phyloP scores from a whole-genome alignment of 495 filamentous ascomycete genomes.

The Clohesyomyces aquaticus region DNA sequence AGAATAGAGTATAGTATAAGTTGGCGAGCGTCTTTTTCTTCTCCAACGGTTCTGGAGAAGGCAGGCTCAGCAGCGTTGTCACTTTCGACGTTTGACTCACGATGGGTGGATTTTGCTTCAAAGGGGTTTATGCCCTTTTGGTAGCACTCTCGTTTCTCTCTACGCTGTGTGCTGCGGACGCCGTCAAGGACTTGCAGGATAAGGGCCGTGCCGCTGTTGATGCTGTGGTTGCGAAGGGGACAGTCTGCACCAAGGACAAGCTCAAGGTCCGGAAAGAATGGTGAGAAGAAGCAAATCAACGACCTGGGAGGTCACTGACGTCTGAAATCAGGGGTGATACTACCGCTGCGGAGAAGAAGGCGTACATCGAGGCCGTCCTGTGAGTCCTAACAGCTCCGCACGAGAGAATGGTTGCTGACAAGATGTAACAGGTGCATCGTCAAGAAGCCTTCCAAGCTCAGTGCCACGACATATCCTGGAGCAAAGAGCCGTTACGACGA shows the following conservation, averaged over 20 bases:
- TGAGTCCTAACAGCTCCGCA: slow-evolving; percentile 3
- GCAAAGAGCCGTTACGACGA: slow-evolving; percentile 38
- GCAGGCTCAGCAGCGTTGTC: neutral
- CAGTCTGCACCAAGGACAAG: slow-evolving; percentile 55
- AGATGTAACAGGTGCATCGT: slow-evolving; percentile 9
- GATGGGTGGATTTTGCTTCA: slow-evolving; percentile 13
- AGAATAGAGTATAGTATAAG: slow-evolving; percentile 25
- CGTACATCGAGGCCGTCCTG: slow-evolving; percentile 38
- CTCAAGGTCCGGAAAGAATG: slow-evolving; percentile 55
- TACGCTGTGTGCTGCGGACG: slow-evolving; percentile 43
- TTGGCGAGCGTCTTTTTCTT: slow-evolving; percentile 14
- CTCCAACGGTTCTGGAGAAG: neutral
- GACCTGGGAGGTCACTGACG: slow-evolving; percentile 10
- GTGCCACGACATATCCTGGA: slow-evolving; percentile 28
- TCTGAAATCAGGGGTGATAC: slow-evolving; percentile 27
- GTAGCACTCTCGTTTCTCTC: slow-evolving; percentile 17
- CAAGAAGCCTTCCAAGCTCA: slow-evolving; percentile 31
- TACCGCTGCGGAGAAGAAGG: slow-evolving; percentile 30
- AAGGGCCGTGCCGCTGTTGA: slow-evolving; percentile 50
- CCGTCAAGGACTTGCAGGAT: slow-evolving; percentile 50
- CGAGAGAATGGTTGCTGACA: neutral
- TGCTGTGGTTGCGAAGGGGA: slow-evolving; percentile 50
- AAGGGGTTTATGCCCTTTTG: slow-evolving; percentile 26
- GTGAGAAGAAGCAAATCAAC: slow-evolving; percentile 41
- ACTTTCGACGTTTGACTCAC: slow-evolving; percentile 12